A percentile compares a stretch with the other conserved stretches of the same genome.
Conservation (phyloP, 441 rosid species). For the Erysimum cheiri region DNA sequence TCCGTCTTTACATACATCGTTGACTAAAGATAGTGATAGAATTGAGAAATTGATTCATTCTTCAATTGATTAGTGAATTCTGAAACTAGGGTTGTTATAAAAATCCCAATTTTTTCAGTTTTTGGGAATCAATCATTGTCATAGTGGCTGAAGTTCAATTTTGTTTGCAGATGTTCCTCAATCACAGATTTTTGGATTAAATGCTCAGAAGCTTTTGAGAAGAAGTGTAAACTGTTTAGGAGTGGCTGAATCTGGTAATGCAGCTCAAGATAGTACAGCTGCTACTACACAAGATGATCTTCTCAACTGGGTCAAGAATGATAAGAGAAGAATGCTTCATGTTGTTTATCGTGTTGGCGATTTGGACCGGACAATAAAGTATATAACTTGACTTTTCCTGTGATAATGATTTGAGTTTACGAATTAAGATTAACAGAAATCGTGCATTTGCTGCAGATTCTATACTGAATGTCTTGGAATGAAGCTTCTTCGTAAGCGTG, state of each 20-base stretch:
- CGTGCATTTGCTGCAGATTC: constrained; percentile 51
- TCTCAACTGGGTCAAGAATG: constrained; percentile 80
- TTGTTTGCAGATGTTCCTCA: constrained; percentile 63
- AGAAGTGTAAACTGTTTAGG: constrained; percentile 49
- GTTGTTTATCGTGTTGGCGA: constrained; percentile 97
- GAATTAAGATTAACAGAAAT: neutral
- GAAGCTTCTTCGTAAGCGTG: constrained; percentile 77
- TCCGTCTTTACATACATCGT: constrained; percentile 1
- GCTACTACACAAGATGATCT: constrained; percentile 61
- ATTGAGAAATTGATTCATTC: neutral
- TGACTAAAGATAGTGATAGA: neutral
- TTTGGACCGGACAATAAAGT: constrained; percentile 89
- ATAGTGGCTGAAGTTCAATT: neutral
- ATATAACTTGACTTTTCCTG: constrained; percentile 2
- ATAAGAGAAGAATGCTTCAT: constrained; percentile 89
- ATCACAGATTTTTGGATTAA: constrained; percentile 55
- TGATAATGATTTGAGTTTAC: constrained; percentile 5
- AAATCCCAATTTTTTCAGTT: too few species aligned
- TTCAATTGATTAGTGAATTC: constrained; percentile 22
- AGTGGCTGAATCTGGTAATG: constrained; percentile 57
- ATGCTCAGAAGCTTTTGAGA: constrained; percentile 54
- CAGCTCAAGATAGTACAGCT: constrained; percentile 65
- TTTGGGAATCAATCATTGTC: neutral
- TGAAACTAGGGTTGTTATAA: constrained; percentile 16
- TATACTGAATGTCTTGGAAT: constrained; percentile 77